phyloP scores from a whole-genome alignment of 306 rosid species.

The Cucurbita maxima region DNA sequence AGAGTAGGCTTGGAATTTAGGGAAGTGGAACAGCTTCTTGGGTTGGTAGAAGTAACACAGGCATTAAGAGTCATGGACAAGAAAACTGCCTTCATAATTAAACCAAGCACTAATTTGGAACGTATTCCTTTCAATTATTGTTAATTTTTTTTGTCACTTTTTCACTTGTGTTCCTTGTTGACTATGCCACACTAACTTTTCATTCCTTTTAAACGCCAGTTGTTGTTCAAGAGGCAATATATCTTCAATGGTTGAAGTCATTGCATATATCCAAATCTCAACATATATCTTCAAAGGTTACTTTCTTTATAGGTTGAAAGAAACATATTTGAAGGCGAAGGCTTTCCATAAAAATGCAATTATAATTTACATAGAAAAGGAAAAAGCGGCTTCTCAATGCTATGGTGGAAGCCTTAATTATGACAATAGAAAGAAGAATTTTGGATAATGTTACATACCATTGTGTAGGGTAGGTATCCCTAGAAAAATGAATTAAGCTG shows the following conservation, averaged over 20 bases:
- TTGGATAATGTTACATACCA: not conserved
- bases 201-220: not conserved
- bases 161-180: not conserved
- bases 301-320: not conserved
- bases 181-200: not conserved
- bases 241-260: no score
- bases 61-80: not conserved
- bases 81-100: not conserved
- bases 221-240: not conserved
- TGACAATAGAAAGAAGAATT: slow-evolving; percentile 8
- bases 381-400: slow-evolving; percentile 46
- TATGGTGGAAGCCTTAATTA: slow-evolving; percentile 46
- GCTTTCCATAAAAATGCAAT: not conserved
- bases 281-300: no score
- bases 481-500: not conserved
- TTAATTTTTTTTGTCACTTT: not conserved
- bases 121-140: not conserved
- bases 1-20: slow-evolving; percentile 1
- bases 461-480: not conserved
- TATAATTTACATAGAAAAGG: not conserved
- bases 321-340: not conserved
- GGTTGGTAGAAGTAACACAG: not conserved
- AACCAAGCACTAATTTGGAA: not conserved
- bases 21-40: not conserved
- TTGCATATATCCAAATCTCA: no score